These are phyloP conservation scores for Abrus pulchellus DNA, from an alignment of 306 rosid genomes.

Conservation along the genomic window DNA sequence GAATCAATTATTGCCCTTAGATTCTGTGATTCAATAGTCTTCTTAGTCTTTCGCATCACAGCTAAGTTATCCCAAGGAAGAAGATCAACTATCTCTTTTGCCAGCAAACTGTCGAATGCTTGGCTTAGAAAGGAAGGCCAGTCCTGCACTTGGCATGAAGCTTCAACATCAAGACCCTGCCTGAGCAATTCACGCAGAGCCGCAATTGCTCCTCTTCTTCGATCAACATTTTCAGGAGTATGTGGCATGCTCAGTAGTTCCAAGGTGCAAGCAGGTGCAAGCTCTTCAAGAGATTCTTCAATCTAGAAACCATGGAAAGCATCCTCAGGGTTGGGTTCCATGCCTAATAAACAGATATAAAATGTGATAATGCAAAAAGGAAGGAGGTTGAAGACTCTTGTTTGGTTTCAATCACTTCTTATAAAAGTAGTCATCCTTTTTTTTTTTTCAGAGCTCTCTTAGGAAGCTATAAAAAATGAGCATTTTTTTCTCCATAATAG, in stretches of 20 bases:
- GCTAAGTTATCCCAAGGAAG: slow-evolving; percentile 91
- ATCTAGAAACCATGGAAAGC: slow-evolving; percentile 65
- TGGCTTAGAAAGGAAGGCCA: slow-evolving; percentile 95
- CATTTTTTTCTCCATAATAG: not conserved
- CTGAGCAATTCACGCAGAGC: slow-evolving; percentile 94
- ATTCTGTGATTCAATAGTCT: slow-evolving; percentile 94
- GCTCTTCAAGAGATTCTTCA: slow-evolving; percentile 99
- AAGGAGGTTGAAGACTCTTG: slow-evolving; percentile 7
- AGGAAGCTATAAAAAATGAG: not conserved
- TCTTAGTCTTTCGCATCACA: slow-evolving; percentile 83
- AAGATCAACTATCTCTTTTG: slow-evolving; percentile 89
- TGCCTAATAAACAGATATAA: slow-evolving; percentile 33
- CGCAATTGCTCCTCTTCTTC: slow-evolving; percentile 90
- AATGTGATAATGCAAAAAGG: slow-evolving; percentile 17
- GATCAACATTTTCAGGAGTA: slow-evolving; percentile 74
- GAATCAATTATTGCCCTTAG: slow-evolving; percentile 85
- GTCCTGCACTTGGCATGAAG: slow-evolving; percentile 86
- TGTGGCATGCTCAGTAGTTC: slow-evolving; percentile 84
- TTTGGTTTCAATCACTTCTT: not conserved
- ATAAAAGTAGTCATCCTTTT: not conserved
- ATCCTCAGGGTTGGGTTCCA: slow-evolving; percentile 45
- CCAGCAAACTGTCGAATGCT: slow-evolving; percentile 77
- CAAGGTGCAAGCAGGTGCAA: slow-evolving; percentile 96
- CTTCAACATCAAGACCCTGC: slow-evolving; percentile 94
- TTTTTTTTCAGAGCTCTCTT: not conserved